Evolutionary conservation across 2,329 filamentous ascomycete genomes (phyloP), one percentile per base, ranked within the genome.

Genomic region (Trichothecium sympodiale): DNA sequence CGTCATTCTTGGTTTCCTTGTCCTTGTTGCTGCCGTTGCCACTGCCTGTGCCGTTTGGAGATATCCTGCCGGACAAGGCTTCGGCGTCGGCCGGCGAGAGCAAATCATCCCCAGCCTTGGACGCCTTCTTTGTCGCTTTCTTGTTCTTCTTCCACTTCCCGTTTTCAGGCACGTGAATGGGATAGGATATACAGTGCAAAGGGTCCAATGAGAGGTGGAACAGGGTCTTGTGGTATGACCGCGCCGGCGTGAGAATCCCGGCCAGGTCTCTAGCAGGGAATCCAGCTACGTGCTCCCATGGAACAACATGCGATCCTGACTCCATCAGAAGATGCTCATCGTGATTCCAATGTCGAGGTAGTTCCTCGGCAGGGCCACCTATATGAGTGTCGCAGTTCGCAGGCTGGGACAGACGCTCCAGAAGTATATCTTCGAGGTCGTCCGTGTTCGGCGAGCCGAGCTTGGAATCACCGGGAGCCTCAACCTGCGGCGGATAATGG

Each of bases 201-300:
- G 85, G 80, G 48, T 93, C 84, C 8, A 94, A 65, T 0, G 79
- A 82, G 39, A 94, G 67, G 53, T 94, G 83, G 50, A 94, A 94
- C 17, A 78, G 74, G 46, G 71, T 76, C 61, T 89, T 93, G 60
- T 91, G 81, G 55, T 83, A 86, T 8, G 80, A 73, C 10, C 76
- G 69, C 8, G 76, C 75, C 0, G 87, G 86, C 1, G 82, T 86
- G 37, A 94, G 56, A 33, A 94, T 71, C 44, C 81, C 85, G 48
- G 85, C 84, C 41, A 94, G 71, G 31, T 86, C 82, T 41, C 80
- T 76, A n/a, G 79, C 79, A 3, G 76, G 74, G 38, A 86, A 78
- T 1, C 82, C 83, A 34, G 83, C 71, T 14, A 91, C 69, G 35
- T 76, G 74, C 52, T 89, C 78, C 80, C 80, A 83, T 0, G 75